A percentile compares a stretch with the other conserved stretches of the same genome.
These are phyloP conservation scores for Zychaea mexicana DNA, from an alignment of 371 early-diverging fungal species.

Conservation along the genomic window DNA sequence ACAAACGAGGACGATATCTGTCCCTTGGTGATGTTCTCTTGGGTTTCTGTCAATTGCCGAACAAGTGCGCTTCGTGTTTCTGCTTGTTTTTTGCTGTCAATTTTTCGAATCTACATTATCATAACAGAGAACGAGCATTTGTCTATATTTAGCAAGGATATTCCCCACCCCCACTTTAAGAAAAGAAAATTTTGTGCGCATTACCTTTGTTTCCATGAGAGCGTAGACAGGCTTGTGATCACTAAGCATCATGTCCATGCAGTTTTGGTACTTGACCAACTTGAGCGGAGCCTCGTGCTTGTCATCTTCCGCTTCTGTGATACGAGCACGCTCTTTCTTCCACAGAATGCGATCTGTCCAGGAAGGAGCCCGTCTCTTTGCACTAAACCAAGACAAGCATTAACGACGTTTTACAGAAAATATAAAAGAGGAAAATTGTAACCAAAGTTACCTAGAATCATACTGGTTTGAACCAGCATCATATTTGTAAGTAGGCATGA, in stretches of 20 bases:
- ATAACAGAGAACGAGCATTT: not conserved
- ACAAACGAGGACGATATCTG: slow-evolving; percentile 61
- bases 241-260: slow-evolving; percentile 70
- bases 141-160: not conserved
- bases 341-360: slow-evolving; percentile 95
- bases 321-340: slow-evolving; percentile 50
- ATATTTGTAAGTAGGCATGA: slow-evolving; percentile 95
- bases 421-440: not conserved
- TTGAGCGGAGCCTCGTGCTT: slow-evolving; percentile 31
- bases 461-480: slow-evolving; percentile 81
- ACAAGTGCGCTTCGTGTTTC: slow-evolving; percentile 60
- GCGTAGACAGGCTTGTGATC: slow-evolving; percentile 96
- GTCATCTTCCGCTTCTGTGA: slow-evolving; percentile 7
- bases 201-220: slow-evolving; percentile 53
- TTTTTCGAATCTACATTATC: slow-evolving; percentile 27
- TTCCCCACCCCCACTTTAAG: not conserved
- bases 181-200: not conserved
- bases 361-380: slow-evolving; percentile 85
- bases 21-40: slow-evolving; percentile 83
- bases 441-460: slow-evolving; percentile 71
- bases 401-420: not conserved
- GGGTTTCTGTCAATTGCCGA: slow-evolving; percentile 75
- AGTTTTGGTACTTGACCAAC: slow-evolving; percentile 55
- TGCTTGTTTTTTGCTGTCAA: slow-evolving; percentile 59
- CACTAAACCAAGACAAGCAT: slow-evolving; percentile 37